phyloP scores from a whole-genome alignment of 805 yeast species.

The Lipomyces kockii region DNA sequence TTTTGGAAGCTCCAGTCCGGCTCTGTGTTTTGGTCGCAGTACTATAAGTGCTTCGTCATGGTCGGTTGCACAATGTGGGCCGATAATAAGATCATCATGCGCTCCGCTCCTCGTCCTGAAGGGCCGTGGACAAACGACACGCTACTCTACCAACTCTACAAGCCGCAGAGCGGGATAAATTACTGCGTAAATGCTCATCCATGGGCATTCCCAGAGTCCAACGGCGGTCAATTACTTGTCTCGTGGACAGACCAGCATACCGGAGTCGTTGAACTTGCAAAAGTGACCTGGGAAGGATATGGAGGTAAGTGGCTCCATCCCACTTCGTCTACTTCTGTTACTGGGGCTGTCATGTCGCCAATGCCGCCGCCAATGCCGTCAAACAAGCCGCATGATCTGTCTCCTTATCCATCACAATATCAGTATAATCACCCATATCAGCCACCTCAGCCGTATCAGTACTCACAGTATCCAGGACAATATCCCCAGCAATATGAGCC shows the following conservation, averaged over 20 bases:
- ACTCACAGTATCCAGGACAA: background rate
- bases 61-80: slow-evolving; percentile 36
- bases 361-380: background rate
- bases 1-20: slow-evolving; percentile 37
- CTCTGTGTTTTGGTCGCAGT: slow-evolving; percentile 31
- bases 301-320: background rate
- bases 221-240: slow-evolving; percentile 32
- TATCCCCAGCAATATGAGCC: slow-evolving; percentile 17
- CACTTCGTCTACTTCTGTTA: background rate
- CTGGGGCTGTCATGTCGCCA: background rate
- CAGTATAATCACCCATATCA: slow-evolving; percentile 24
- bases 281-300: slow-evolving; percentile 36
- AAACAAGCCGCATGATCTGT: background rate
- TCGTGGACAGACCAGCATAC: slow-evolving; percentile 36
- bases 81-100: slow-evolving; percentile 34
- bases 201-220: slow-evolving; percentile 35
- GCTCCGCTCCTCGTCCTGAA: slow-evolving; percentile 34
- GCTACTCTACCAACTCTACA: slow-evolving; percentile 26
- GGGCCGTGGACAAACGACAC: slow-evolving; percentile 35
- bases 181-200: slow-evolving; percentile 37
- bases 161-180: slow-evolving; percentile 28
- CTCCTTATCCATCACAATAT: slow-evolving; percentile 7
- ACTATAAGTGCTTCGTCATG: slow-evolving; percentile 29
- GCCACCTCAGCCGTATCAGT: slow-evolving; percentile 18
- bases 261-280: slow-evolving; percentile 30